phyloP scores from a whole-genome alignment of 768 basidiomycete species.

The Galerina marginata region DNA sequence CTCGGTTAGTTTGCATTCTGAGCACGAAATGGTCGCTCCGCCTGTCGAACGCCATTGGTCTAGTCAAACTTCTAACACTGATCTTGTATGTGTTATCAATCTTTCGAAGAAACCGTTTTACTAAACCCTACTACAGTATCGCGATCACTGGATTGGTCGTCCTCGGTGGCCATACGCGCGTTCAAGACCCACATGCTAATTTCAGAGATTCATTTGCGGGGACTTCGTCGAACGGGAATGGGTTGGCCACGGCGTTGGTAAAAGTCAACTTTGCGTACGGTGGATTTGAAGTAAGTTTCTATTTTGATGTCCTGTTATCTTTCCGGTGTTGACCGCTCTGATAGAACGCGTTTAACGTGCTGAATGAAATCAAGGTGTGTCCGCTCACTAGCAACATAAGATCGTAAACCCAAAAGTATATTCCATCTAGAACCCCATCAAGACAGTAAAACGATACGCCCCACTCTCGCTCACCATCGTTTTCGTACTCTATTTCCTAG shows the following conservation, averaged over 20 bases:
- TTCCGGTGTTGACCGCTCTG: not conserved
- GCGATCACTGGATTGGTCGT: conserved; percentile 66
- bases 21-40: conserved; percentile 47
- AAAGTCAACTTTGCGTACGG: conserved; percentile 45
- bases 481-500: conserved; percentile 54
- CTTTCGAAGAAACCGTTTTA: not conserved
- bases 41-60: conserved; percentile 38
- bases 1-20: conserved; percentile 31
- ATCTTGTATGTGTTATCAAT: conserved; percentile 28
- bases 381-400: too few relatives aligned
- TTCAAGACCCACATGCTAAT: conserved; percentile 60
- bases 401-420: too few relatives aligned
- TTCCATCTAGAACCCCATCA: conserved; percentile 39
- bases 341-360: conserved; percentile 50
- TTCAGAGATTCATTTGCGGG: conserved; percentile 64
- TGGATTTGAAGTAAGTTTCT: conserved; percentile 38
- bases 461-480: conserved; percentile 48
- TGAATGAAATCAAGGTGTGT: conserved; percentile 45
- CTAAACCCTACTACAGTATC: conserved; percentile 32
- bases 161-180: conserved; percentile 58
- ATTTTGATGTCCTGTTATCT: not conserved
- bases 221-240: conserved; percentile 54
- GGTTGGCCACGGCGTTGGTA: conserved; percentile 41
- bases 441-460: conserved; percentile 50
- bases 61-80: conserved; percentile 38